Evolutionary conservation across 2,329 filamentous ascomycete species (phyloP), one percentile per base, ranked within the genome.

Genomic region (Arthrinium puccinioides): DNA sequence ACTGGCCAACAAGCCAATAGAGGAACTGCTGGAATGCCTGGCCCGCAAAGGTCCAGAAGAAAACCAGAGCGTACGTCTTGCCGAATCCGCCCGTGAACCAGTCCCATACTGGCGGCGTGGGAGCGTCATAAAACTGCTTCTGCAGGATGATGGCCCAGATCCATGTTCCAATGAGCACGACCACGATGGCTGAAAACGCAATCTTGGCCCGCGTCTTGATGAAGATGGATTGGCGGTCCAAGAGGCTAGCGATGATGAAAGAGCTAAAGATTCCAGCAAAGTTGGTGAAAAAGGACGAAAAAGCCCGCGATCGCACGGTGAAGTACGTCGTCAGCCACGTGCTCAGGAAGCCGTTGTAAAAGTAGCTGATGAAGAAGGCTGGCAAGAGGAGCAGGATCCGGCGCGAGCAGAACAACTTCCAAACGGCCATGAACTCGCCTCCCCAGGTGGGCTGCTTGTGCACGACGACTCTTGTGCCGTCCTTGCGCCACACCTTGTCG

Each of bases 351-450:
- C 54, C 54, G 46, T 55, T 55, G 44, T 55, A 58, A 43, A 58
- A 58, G 41, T 57, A 58, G 43, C 49, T 54, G 43, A 57, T 56
- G 46, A 56, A 58, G 44, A 58, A 58, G 36, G 54, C 52, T 3
- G 55, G 55, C 5, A 58, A 48, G 8, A 58, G 46, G 2, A 57
- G 45, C 14, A 57, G 41, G 27, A 57, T 51, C n/a, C 54, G 46
- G 2, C 49, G 49, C 20, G 52, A 52, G 2, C 11, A 38, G 9
- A 56, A 25, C 16, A 56, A 43, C 9, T 24, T 18, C 26, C 45
- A 49, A 1, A 56, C 52, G 14, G 52, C 51, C n/a, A 42, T 45
- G 46, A 57, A 56, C 43, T 58, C 54, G 20, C 45, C 50, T 1
- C 15, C 19, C 47, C 52, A 53, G 10, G 48, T 55, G 14, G 48